phyloP scores from a whole-genome alignment of 192 early-diverging fungal genomes.

The Mortierella antarctica region DNA sequence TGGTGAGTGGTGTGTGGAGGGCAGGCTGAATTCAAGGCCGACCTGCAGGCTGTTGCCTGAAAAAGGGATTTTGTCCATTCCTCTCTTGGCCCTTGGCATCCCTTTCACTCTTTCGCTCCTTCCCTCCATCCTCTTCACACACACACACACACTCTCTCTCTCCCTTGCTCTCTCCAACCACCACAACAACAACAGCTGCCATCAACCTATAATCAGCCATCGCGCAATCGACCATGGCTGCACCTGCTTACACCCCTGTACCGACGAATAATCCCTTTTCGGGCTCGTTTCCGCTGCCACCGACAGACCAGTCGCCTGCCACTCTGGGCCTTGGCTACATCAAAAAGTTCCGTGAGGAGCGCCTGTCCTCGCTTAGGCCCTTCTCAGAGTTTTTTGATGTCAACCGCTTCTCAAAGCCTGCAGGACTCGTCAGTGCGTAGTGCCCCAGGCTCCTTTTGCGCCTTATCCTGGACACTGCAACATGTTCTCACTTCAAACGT shows the following conservation, averaged over 20 bases:
- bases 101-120: background rate
- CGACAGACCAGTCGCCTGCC: slow-evolving; percentile 9
- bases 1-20: no score
- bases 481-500: background rate
- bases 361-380: slow-evolving; percentile 60
- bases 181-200: background rate
- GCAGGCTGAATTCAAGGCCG: no score
- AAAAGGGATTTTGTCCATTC: background rate
- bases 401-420: slow-evolving; percentile 59
- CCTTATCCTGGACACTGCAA: background rate
- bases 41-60: no score
- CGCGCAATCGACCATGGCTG: slow-evolving; percentile 6
- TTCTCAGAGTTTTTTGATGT: slow-evolving; percentile 66
- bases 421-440: slow-evolving; percentile 48
- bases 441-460: background rate
- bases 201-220: background rate
- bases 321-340: slow-evolving; percentile 39
- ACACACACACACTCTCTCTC: background rate
- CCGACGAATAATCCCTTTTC: slow-evolving; percentile 6
- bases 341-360: slow-evolving; percentile 49
- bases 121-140: background rate
- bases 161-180: background rate
- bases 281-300: slow-evolving; percentile 5
- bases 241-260: slow-evolving; percentile 27
- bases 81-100: background rate